Base-by-base conservation (phyloP, 768 basidiomycete genomes). In the Terana coerulea region DNA sequence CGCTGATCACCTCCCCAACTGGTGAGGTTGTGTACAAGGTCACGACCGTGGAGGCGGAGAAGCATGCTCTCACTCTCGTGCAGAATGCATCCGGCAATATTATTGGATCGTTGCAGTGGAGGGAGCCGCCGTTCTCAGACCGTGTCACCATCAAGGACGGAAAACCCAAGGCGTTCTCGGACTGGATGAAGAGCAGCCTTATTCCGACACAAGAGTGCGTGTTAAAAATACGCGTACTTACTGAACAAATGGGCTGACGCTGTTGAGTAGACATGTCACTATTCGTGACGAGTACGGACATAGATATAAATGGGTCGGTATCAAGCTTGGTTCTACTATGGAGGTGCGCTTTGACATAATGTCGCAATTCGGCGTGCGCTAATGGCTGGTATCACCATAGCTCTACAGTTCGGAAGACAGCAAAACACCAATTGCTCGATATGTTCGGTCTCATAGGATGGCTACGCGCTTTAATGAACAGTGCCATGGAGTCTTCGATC, bases 251-350 rank as follows among this genome's bases (percentile, higher is more conserved):
- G 10, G 7, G 37, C 37, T 39, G 37, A 39, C n/a, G n/a, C 9
- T 10, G 37, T n/a, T n/a, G n/a, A n/a, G 10, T 10, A 9, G 37
- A 39, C 7, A 19, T 19, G 10, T 39, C 37, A n/a, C n/a, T n/a
- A 7, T 39, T 10, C 37, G 19, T 11, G 37, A 39, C 10, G 10
- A 19, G 17, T 39, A 7, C n/a, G n/a, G n/a, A n/a, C n/a, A 69
- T 34, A 64, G 63, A 25, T 72, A 69, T 51, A 74, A 71, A 51
- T 76, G 75, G 75, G 74, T 72, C 42, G n/a, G n/a, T 8, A 67
- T 69, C 52, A 63, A 57, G 8, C n/a, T n/a, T n/a, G 73, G 73
- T 9, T 49, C 63, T 19, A 40, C 63, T 7, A 61, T 75, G 11
- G 66, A 71, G 65, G 74, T 70, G 42, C 31, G 64, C 41, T 30